Conservation (phyloP, 192 early-diverging fungal genomes). For the Backusella parvicylindrica region DNA sequence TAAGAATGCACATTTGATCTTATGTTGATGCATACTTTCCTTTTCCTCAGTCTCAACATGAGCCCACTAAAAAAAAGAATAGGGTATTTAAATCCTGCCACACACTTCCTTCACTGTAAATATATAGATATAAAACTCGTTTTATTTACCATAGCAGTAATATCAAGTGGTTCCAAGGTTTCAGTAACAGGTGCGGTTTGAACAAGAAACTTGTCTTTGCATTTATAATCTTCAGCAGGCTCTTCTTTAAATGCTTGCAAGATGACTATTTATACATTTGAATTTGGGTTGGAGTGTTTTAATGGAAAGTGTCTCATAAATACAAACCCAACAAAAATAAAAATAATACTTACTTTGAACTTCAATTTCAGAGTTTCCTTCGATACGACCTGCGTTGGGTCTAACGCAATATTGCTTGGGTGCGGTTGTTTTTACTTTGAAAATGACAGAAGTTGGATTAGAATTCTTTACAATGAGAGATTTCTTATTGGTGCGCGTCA, state of each 20-base stretch:
- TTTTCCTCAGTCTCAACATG: constrained; percentile 58
- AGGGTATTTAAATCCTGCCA: background rate
- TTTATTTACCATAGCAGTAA: constrained; percentile 61
- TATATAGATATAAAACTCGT: too few relatives aligned
- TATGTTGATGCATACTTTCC: constrained; percentile 63
- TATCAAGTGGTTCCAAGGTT: constrained; percentile 59
- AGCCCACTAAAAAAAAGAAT: constrained; percentile 47
- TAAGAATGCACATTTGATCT: constrained; percentile 62
- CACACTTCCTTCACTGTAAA: background rate
- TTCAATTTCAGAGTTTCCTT: constrained; percentile 60
- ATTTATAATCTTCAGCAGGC: constrained; percentile 71
- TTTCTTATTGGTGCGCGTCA: constrained; percentile 58
- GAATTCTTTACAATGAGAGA: constrained; percentile 59
- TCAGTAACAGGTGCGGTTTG: constrained; percentile 78
- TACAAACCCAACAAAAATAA: background rate
- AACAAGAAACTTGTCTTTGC: constrained; percentile 96
- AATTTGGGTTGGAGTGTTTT: background rate
- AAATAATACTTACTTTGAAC: constrained; percentile 65
- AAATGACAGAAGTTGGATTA: constrained; percentile 69
- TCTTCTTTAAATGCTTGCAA: constrained; percentile 92
- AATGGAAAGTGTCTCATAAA: too few relatives aligned
- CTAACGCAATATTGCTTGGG: constrained; percentile 97
- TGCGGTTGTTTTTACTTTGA: constrained; percentile 99
- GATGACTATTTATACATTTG: constrained; percentile 51
- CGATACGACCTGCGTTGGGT: constrained; percentile 85